Base-by-base conservation (phyloP, 495 filamentous ascomycete species). In the Massariosphaeria phaeospora region DNA sequence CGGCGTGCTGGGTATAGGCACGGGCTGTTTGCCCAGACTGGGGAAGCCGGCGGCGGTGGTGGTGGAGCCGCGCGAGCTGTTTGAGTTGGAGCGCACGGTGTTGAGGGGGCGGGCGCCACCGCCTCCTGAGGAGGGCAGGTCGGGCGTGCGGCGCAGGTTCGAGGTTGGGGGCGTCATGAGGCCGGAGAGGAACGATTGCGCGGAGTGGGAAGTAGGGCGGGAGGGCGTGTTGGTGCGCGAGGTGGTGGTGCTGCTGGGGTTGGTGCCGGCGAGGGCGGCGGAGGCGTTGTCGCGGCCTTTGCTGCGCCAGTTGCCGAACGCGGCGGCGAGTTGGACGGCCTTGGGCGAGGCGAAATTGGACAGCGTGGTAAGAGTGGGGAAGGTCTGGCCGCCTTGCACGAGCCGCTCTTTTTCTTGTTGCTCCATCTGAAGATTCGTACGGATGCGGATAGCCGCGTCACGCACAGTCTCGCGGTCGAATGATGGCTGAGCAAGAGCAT, bases 401-500 rank as follows among this genome's bases (percentile, higher is more conserved):
- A 85, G 78, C 48, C 86, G 75, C 64, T 97, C 94, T 17, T 85
- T 85, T 67, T 95, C 93, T 65, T 95, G 89, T 68, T 88, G 87
- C 64, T 97, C 90, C 93, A 98, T 98, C 67, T 97, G 87, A 15
- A 98, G 77, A 62, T 93, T 96, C 17, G 94, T 86, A 64, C 88
- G 89, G 51, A 98, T 79, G 7, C 93, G 83, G 59, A 96, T 96
- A 27, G 90, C 89, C 9, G 89, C 88, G 67, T 97, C 90, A 55
- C 84, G 85, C 49, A 96, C 84, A 13, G 79, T 76, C 54, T 86
- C 78, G 29, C 78, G 76, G 71, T 96, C 83, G 66, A 85, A 89
- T 31, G 76, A 72, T 1, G 89, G 85, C 47, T 82, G 72, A 8
- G 83, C 82, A 26, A 97, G 76, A 11, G 84, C 84, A 47, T 79